Percentiles rank a stretch among this genome's conserved stretches.
These are phyloP conservation scores for Tieghemiomyces parasiticus DNA, from an alignment of 192 early-diverging fungal genomes.

Conservation along the genomic window DNA sequence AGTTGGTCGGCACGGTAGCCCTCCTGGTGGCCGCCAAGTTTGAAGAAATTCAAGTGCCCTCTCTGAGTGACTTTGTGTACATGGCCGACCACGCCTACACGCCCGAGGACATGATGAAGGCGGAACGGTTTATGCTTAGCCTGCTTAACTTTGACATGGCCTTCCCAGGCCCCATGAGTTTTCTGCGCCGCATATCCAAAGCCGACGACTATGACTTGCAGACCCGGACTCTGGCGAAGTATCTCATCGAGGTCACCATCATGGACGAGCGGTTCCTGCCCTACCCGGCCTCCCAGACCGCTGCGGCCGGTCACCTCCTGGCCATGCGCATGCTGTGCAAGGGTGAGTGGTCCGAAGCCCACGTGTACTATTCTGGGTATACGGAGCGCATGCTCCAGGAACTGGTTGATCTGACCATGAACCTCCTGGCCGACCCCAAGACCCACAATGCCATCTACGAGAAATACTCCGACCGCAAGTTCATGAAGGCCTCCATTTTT, in stretches of 20 bases:
- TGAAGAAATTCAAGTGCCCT: slow-evolving; percentile 37
- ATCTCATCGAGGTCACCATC: slow-evolving; percentile 38
- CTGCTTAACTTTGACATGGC: slow-evolving; percentile 42
- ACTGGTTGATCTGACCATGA: slow-evolving; percentile 28
- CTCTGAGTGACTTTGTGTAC: slow-evolving; percentile 30
- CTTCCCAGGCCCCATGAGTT: slow-evolving; percentile 37
- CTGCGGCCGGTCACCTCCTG: slow-evolving; percentile 27
- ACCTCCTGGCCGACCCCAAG: slow-evolving; percentile 28
- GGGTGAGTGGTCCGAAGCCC: slow-evolving; percentile 31
- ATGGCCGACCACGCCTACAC: slow-evolving; percentile 29
- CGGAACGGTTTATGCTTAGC: slow-evolving; percentile 38
- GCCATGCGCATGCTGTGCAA: slow-evolving; percentile 25
- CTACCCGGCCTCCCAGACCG: slow-evolving; percentile 28
- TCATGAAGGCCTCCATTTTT: slow-evolving; percentile 23
- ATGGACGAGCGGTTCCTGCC: slow-evolving; percentile 37
- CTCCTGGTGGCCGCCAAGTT: slow-evolving; percentile 40
- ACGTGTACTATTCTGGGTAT: slow-evolving; percentile 55
- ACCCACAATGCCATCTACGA: slow-evolving; percentile 21
- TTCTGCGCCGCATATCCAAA: slow-evolving; percentile 38
- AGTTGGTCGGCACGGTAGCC: slow-evolving; percentile 34
- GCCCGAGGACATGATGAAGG: slow-evolving; percentile 28
- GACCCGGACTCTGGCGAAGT: slow-evolving; percentile 41
- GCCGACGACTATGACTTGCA: slow-evolving; percentile 39
- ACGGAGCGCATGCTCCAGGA: slow-evolving; percentile 35
- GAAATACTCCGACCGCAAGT: slow-evolving; percentile 28